Evolutionary conservation across 2,329 filamentous ascomycete species (phyloP), one percentile per base, ranked within the genome.

Genomic region (Aureobasidium sp.): DNA sequence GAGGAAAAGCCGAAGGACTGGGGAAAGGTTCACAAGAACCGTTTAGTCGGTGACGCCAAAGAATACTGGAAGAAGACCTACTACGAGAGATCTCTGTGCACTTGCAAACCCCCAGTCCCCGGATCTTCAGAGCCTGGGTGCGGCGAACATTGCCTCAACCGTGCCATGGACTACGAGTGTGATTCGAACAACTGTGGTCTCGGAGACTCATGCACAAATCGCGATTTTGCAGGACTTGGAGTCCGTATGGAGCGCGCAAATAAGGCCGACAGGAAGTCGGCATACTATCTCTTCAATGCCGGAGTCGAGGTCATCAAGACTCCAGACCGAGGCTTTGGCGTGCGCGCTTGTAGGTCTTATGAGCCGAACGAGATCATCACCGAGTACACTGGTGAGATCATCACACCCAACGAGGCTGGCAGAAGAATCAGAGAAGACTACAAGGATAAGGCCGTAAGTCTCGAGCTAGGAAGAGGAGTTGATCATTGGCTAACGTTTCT

Each of bases 161-260:
- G 91, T 64, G 91, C 91, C 73, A 97, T 97, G 91, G 85, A 95
- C 60, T 97, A 96, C 73, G 94, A 99, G 75, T 99, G 94, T 71
- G 90, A 97, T 72, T 83, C 87, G 49, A 86, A 82, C 61, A 99
- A 96, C 72, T 99, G 94, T 77, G 88, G 86, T 61, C 78, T 93
- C 17, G 87, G 88, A 42, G 79, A 83, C n/a, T 81, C 84, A 21
- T 99, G 94, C 73, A 84, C 84, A 27, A 99, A 99, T 71, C 89
- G 94, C 29, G 87, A 88, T 23, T 99, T 99, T 74, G 85, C 89
- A 31, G 84, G 88, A 63, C 79, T 99, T 42, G 85, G 85, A 37
- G 82, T 85, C 63, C 86, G 94, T 55, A 84, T 84, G 46, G 88
- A 89, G 65, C 46, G 74, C 70, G 60, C 62, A 45, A 60, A 60